A percentile compares a stretch with the other conserved stretches of the same genome.
Conservation (phyloP, 352 stramenopile species). For the Aphanomyces euteiches region DNA sequence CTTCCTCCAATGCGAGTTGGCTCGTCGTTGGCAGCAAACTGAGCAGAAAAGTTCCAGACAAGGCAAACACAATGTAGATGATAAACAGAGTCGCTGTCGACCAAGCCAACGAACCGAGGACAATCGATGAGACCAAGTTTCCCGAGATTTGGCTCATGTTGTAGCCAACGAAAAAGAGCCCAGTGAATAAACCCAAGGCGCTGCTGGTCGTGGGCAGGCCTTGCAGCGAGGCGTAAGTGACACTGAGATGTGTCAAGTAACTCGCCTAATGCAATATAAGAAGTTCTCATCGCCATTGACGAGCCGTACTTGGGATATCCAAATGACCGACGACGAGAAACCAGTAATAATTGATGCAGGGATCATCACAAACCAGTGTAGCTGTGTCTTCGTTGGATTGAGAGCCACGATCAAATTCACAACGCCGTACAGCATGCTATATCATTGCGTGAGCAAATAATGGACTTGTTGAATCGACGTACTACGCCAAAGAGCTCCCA, state of each 20-base stretch:
- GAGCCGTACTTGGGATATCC: slow-evolving; percentile 16
- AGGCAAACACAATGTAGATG: slow-evolving; percentile 8
- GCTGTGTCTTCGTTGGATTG: background rate
- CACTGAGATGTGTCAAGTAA: slow-evolving; percentile 20
- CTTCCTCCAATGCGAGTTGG: too few species aligned
- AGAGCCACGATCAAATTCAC: slow-evolving; percentile 22
- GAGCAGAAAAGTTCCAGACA: slow-evolving; percentile 10
- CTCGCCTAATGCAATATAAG: slow-evolving; percentile 17
- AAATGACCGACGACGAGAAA: slow-evolving; percentile 18
- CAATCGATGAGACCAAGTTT: slow-evolving; percentile 19
- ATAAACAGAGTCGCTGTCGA: slow-evolving; percentile 14
- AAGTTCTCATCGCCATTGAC: background rate
- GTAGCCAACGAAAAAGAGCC: slow-evolving; percentile 20
- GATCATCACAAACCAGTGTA: slow-evolving; percentile 17
- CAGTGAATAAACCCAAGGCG: slow-evolving; percentile 23
- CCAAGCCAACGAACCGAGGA: slow-evolving; percentile 9
- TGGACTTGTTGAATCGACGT: background rate
- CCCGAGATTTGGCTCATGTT: slow-evolving; percentile 20
- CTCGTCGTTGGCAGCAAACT: background rate
- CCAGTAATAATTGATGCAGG: slow-evolving; percentile 9
- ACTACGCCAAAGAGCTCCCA: slow-evolving; percentile 17
- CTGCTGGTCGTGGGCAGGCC: slow-evolving; percentile 7
- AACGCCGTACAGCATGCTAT: slow-evolving; percentile 14
- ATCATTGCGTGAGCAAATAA: background rate
- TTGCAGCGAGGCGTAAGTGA: slow-evolving; percentile 9